Evolutionary conservation across 805 yeast genomes (phyloP).

Genomic region (Jamesozyma rosinii): DNA sequence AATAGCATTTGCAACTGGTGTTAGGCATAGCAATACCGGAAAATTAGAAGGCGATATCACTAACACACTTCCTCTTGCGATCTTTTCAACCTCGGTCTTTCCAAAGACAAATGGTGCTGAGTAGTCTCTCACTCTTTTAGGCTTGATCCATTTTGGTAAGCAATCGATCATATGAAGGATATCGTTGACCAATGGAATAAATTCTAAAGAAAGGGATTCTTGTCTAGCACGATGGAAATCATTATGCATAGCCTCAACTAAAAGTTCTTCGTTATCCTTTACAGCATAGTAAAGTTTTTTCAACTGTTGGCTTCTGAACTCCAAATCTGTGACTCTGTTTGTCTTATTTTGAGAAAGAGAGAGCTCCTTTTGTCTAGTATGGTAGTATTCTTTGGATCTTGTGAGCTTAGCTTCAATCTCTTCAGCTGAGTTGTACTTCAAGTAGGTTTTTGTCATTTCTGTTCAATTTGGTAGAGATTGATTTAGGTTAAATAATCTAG

Average conservation of each 20-base stretch:
- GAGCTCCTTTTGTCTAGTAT: not conserved
- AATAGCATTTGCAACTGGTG: conserved; percentile 69
- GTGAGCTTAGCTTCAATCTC: conserved; percentile 11
- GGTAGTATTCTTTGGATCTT: conserved; percentile 10
- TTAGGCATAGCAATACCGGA: conserved; percentile 51
- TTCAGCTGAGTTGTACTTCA: conserved; percentile 11
- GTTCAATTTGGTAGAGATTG: no score
- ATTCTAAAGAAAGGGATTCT: conserved; percentile 58
- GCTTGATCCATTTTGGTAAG: conserved; percentile 53
- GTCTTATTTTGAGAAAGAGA: conserved; percentile 10
- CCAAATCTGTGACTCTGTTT: conserved; percentile 13
- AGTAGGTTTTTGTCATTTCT: not conserved
- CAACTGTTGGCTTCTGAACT: conserved; percentile 50
- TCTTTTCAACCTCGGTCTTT: conserved; percentile 31
- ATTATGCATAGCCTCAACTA: conserved; percentile 47
- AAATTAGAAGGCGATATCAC: conserved; percentile 40
- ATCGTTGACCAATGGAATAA: conserved; percentile 44
- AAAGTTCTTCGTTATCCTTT: conserved; percentile 44
- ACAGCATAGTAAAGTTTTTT: conserved; percentile 58
- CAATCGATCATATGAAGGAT: conserved; percentile 48
- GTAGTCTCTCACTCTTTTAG: conserved; percentile 33
- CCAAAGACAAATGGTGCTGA: conserved; percentile 31
- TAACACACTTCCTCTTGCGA: conserved; percentile 57
- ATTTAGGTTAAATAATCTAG: no score
- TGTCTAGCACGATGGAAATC: conserved; percentile 60